phyloP scores from a whole-genome alignment of 148 eudicot genomes.

The Spergularia bocconei region DNA sequence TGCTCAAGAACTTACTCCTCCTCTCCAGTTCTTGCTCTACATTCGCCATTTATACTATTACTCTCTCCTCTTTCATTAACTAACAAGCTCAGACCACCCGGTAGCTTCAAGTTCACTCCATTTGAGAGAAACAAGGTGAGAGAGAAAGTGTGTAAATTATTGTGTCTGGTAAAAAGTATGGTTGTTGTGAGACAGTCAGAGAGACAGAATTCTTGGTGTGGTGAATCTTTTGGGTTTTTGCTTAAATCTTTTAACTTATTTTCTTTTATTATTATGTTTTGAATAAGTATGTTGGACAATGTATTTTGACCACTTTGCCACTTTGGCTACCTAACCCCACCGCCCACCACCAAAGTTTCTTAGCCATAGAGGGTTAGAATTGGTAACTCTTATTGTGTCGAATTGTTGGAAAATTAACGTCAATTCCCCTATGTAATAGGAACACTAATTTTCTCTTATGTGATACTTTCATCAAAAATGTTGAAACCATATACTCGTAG shows the following conservation, averaged over 20 bases:
- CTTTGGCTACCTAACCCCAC: background rate
- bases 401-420: too few relatives aligned
- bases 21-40: slow-evolving; percentile 58
- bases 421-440: too few relatives aligned
- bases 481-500: too few relatives aligned
- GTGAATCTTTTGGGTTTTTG: slow-evolving; percentile 9
- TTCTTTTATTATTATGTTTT: too few relatives aligned
- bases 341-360: too few relatives aligned
- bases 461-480: too few relatives aligned
- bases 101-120: slow-evolving; percentile 11
- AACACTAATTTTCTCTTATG: too few relatives aligned
- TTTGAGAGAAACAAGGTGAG: background rate
- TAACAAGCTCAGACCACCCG: background rate
- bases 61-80: background rate
- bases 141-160: background rate
- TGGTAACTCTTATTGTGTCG: too few relatives aligned
- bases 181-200: background rate
- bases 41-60: slow-evolving; percentile 33
- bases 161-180: too few relatives aligned
- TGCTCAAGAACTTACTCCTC: slow-evolving; percentile 62
- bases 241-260: background rate
- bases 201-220: background rate
- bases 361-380: too few relatives aligned
- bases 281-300: too few relatives aligned
- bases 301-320: slow-evolving; percentile 10